Evolutionary conservation across 768 basidiomycete species (phyloP).

Genomic region (Hemileccinum impolitum): DNA sequence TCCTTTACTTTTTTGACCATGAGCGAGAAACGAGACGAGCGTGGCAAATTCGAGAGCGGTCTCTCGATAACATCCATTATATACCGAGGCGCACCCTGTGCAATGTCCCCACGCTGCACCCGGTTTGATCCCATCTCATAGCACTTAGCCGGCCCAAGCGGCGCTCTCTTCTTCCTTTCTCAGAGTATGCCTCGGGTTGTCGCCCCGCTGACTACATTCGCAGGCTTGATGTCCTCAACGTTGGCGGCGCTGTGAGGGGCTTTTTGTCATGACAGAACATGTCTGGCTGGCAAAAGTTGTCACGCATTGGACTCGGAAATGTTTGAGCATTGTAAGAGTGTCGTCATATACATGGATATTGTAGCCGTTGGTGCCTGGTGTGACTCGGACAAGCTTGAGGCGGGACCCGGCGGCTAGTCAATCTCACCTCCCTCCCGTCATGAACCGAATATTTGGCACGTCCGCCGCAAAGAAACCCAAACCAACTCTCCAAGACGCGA

Average conservation of each 20-base stretch:
- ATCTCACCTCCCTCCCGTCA: conserved; percentile 25
- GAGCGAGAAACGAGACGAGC: background rate
- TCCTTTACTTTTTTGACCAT: background rate
- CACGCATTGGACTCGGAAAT: background rate
- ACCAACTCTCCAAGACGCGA: conserved; percentile 88
- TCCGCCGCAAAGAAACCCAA: conserved; percentile 80
- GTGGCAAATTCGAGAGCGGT: background rate
- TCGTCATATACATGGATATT: background rate
- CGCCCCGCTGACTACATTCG: conserved; percentile 9
- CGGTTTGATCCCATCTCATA: conserved; percentile 4
- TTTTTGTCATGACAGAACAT: conserved; percentile 57
- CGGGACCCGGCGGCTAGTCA: background rate
- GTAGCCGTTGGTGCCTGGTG: background rate
- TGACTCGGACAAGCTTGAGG: background rate
- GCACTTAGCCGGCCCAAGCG: too few relatives aligned
- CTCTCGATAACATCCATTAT: conserved; percentile 2
- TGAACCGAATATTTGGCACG: conserved; percentile 85
- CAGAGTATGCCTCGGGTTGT: too few relatives aligned
- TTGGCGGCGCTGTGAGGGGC: conserved; percentile 88
- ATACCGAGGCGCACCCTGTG: background rate
- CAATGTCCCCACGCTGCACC: background rate
- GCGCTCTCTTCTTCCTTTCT: background rate
- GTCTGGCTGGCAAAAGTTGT: background rate
- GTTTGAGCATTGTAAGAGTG: background rate
- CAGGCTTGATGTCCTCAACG: conserved; percentile 83